Percentiles rank a stretch among this genome's conserved stretches.
phyloP scores from a whole-genome alignment of 106 monocot species.

The Iris macrosiphon region DNA sequence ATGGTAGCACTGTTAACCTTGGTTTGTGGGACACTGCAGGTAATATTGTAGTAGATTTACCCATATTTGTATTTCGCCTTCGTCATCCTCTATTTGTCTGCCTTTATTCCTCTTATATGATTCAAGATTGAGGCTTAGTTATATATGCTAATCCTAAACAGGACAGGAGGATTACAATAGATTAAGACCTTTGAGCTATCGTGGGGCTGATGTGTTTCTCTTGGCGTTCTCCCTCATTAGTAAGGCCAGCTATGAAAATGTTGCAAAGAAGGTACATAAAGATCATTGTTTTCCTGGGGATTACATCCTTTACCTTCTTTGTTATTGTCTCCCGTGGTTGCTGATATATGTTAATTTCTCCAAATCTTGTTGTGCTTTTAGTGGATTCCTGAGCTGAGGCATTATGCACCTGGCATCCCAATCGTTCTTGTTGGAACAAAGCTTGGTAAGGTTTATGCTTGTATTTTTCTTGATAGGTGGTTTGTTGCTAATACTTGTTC shows the following conservation, averaged over 20 bases:
- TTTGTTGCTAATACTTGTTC: too few species aligned
- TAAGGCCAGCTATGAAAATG: slow-evolving; percentile 45
- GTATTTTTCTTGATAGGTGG: neutral
- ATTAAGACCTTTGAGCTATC: slow-evolving; percentile 37
- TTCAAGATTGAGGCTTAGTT: too few species aligned
- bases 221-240: slow-evolving; percentile 45
- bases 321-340: too few species aligned
- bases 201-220: slow-evolving; percentile 41
- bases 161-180: slow-evolving; percentile 46
- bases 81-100: neutral
- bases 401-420: slow-evolving; percentile 32
- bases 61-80: neutral
- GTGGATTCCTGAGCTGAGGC: slow-evolving; percentile 40
- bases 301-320: too few species aligned
- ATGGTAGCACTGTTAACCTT: too few species aligned
- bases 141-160: neutral
- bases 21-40: too few species aligned
- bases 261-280: slow-evolving; percentile 28
- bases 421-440: slow-evolving; percentile 41
- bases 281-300: too few species aligned
- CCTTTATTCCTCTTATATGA: neutral
- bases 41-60: too few species aligned
- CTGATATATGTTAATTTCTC: too few species aligned
- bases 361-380: too few species aligned
- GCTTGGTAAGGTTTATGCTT: slow-evolving; percentile 16